Evolutionary conservation across 1,139 yeast genomes (phyloP), one percentile per base, ranked within the genome.

Genomic region (Sugiyamaella japonica): DNA sequence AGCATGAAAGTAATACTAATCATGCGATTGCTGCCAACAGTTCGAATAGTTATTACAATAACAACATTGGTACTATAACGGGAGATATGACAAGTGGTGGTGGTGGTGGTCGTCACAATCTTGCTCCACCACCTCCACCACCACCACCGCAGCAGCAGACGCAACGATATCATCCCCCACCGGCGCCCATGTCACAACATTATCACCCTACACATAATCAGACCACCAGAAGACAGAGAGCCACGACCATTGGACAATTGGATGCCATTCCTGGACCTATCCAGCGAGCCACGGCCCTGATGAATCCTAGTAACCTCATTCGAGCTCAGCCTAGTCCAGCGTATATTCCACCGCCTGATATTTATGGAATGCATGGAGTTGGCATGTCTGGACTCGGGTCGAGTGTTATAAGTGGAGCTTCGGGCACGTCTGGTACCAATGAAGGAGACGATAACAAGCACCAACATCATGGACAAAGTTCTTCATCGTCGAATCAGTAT

Each of bases 321-420:
- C 69, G 72, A 7, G 70, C 74, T 17, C 76, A 73, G 56, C 72
- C 73, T 8, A 66, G 71, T 49, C 76, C 76, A 1, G 75, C 76
- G 1, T 73, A 73, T 57, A 63, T 72, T 52, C 76, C 76, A 1
- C 76, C 76, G 7, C 73, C 74, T 1, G 75, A 71, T 42, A 58
- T 69, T 38, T 66, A 59, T 34, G 61, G 59, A n/a, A 49, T 32
- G 20, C 55, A 40, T 29, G 52, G 53, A 6, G 52, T 42, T 54
- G 32, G 53, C 32, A 15, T 13, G 38, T 34, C 50, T 15, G 53
- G 46, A 17, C 46, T 48, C 25, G 48, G 48, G 29, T 29, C 53
- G 25, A 41, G 54, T 16, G 29, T 13, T 40, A 31, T 40, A 10
- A n/a, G 8, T n/a, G 31, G 31, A 7, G 31, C 8, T 28, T 6